Base-by-base conservation (phyloP, 2,329 filamentous ascomycete species). In the Gnomoniopsis sp. region DNA sequence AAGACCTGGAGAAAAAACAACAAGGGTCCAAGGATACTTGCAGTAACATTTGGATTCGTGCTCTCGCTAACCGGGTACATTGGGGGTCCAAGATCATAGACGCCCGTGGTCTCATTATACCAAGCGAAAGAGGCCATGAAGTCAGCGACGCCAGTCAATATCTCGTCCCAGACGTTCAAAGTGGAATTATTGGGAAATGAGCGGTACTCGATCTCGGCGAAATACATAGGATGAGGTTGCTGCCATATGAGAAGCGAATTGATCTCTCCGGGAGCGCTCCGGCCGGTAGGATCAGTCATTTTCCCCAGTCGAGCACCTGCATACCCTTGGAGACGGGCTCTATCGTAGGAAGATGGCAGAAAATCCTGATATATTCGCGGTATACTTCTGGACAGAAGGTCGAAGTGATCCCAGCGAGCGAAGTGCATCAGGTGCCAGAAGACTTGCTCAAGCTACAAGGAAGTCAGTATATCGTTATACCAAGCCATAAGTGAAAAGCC, bases 231-330 rank as follows among this genome's bases (percentile, higher is more conserved):
- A 66, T 87, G 84, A 8, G 82, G 83, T 64, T 86, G 84, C 64
- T 87, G 84, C 84, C 84, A 87, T 58, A 86, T 81, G 3, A 87
- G 71, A 1, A 87, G 71, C 11, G 77, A 79, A 66, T 87, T 87
- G 66, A 86, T 86, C 62, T 83, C 79, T 2, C 84, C 84, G 1
- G 84, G 83, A 1, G 82, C 80, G 49, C 77, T 81, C 12, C 79
- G 73, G 26, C 82, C 81, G 0, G 75, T 78, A 0, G 81, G 79
- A 65, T 85, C 82, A 11, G 77, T 82, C 82, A 85, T 85, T 65
- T 86, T 83, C 53, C 65, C 79, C 79, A 66, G 75, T 52, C 76
- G 71, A 7, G 77, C 77, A 34, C 77, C 76, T 6, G 66, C 61
- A 67, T 79, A 79, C 3, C 77, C 76, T 64, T 79, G 77, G 0